Evolutionary conservation across 1,284 basidiomycete species (phyloP).

Genomic region (Ceratobasidium papillatum): DNA sequence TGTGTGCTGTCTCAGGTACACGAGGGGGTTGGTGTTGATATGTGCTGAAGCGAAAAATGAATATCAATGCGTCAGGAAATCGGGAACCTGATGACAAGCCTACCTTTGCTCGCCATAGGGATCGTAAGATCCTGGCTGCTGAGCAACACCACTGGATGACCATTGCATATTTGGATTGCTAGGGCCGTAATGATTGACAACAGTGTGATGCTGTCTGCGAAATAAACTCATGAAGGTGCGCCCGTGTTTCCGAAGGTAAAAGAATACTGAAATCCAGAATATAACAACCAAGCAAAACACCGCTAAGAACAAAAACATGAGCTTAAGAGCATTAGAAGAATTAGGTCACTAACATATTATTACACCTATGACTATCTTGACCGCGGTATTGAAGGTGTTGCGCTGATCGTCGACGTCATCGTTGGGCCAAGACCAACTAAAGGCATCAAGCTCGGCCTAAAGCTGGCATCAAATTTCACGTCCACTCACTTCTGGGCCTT

Average conservation of each 20-base stretch:
- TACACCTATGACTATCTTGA: background rate
- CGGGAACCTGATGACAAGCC: background rate
- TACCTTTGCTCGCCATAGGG: background rate
- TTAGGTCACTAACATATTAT: background rate
- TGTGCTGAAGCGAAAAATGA: background rate
- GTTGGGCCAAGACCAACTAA: background rate
- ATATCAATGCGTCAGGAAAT: background rate
- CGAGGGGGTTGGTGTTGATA: background rate
- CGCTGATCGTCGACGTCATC: background rate
- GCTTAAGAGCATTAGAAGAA: background rate
- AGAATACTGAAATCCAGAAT: slow-evolving; percentile 7
- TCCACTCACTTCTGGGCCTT: background rate
- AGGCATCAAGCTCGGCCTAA: background rate
- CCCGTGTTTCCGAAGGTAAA: slow-evolving; percentile 15
- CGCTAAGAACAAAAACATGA: background rate
- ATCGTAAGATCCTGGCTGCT: slow-evolving; percentile 8
- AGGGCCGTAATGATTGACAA: background rate
- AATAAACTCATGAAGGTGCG: background rate
- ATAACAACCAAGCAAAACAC: slow-evolving; percentile 1
- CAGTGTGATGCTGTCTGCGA: background rate
- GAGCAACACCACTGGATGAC: background rate
- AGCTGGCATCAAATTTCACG: background rate
- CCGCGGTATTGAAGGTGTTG: background rate
- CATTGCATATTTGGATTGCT: background rate
- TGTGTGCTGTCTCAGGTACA: background rate